Base-by-base conservation (phyloP, 805 yeast species). In the Zygotorulaspora chibaensis region DNA sequence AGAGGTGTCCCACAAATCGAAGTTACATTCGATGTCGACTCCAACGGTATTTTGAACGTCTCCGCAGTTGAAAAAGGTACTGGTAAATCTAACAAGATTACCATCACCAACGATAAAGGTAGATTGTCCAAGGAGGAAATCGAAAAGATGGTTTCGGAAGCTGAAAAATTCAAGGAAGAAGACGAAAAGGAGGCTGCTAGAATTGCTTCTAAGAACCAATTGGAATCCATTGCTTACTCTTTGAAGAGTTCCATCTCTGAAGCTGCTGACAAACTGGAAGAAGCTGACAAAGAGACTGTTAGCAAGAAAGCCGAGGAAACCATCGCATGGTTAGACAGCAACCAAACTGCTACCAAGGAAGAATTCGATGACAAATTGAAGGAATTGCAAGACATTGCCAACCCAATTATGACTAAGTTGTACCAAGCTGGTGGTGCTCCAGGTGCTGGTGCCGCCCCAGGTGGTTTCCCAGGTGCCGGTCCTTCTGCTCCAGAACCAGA, bases 1-100 rank as follows among this genome's bases (percentile, higher is more conserved):
- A 88, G 96, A 79, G 97, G 97, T 82, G 95, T 86, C 63, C 97
- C 97, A 67, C 96, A 89, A 78, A 84, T 90, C 65, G 97, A 90
- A 81, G 97, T 90, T 60, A 89, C 96, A 63, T 90, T 90, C 70
- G 97, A 90, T 71, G 77, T 90, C 67, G 97, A 90, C 71, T 96
- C 97, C 60, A 90, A 90, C 73, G 97, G 97, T 79, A 90, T 90
- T 74, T 79, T 90, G 77, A 90, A 90, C 74, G 97, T 90, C 51
- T 84, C 95, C 62, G 98, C 98, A 51, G 83, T 90, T 62, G 98
- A 90, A 79, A 91, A 91, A 84, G 96, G 96, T 77, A 91, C 98
- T 59, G 98, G 98, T 79, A 90, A 90, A 81, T 75, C 95, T 61
- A 87, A 83, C 76, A 84, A 91, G 85, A 90, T 90, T 69, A 90